Percentiles rank a stretch among this genome's conserved stretches.
phyloP scores from a whole-genome alignment of 202 grass and related monocot genomes.

The Brachypodium distachyon region DNA sequence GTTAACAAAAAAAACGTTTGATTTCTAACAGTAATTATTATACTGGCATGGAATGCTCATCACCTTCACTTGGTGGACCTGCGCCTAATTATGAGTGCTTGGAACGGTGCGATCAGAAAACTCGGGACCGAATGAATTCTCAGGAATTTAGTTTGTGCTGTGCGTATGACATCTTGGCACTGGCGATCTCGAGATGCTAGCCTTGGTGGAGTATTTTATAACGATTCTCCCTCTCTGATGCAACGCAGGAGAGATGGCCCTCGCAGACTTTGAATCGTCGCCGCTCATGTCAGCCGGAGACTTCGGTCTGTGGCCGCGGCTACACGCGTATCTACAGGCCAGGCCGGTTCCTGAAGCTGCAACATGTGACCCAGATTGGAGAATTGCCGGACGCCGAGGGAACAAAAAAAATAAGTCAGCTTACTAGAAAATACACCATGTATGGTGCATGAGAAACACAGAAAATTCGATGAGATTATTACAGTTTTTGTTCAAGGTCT shows the following conservation, averaged over 20 bases:
- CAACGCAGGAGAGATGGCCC: not conserved
- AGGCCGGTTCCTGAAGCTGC: not conserved
- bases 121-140: not conserved
- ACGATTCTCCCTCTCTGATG: not conserved
- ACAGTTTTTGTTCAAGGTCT: not conserved
- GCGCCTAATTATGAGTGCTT: not conserved
- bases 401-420: conserved; percentile 1
- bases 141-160: conserved; percentile 6
- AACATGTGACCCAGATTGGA: conserved; percentile 10
- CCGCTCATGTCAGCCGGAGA: conserved; percentile 32
- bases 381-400: conserved; percentile 6
- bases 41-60: not conserved
- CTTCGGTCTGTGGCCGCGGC: not conserved
- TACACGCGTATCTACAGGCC: not conserved
- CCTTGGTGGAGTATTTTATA: not conserved
- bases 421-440: not conserved
- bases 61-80: not conserved
- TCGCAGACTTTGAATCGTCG: conserved; percentile 14
- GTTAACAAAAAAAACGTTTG: too few species aligned
- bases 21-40: too few species aligned
- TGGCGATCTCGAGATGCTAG: conserved; percentile 39
- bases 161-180: conserved; percentile 31
- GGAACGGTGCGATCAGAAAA: not conserved
- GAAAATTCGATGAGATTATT: not conserved
- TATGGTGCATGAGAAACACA: not conserved